A percentile compares a stretch with the other conserved stretches of the same genome.
Evolutionary conservation across 2,329 filamentous ascomycete genomes (phyloP).

Genomic region (Colletotrichum spinosum): DNA sequence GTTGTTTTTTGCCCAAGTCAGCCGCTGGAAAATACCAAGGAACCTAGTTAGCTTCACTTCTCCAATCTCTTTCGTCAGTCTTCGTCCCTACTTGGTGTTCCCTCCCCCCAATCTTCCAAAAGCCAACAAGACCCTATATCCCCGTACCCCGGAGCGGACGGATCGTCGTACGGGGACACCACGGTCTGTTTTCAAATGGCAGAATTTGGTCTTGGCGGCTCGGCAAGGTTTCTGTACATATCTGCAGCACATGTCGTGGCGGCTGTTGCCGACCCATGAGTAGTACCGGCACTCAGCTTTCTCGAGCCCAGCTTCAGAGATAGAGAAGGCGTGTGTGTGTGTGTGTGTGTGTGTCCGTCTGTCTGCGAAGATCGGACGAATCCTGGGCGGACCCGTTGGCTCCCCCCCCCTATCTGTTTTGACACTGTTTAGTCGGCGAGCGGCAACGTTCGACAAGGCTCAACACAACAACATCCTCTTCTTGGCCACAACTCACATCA

Average conservation of each 20-base stretch:
- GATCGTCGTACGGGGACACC: neutral
- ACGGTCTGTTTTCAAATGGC: conserved; percentile 18
- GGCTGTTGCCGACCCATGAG: too few species aligned
- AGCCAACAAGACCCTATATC: neutral
- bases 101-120: conserved; percentile 1
- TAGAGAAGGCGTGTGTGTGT: neutral
- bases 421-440: conserved; percentile 11
- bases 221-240: conserved; percentile 14
- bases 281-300: too few species aligned
- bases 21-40: conserved; percentile 23
- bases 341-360: conserved; percentile 15
- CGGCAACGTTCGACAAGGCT: conserved; percentile 29
- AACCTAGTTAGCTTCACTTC: conserved; percentile 35
- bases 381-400: conserved; percentile 17
- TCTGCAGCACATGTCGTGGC: neutral
- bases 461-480: conserved; percentile 17
- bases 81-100: neutral
- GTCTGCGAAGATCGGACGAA: conserved; percentile 25
- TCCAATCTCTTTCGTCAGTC: conserved; percentile 15
- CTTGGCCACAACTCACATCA: conserved; percentile 2
- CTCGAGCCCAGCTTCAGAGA: too few species aligned
- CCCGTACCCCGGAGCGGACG: conserved; percentile 6
- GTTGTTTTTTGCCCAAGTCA: neutral
- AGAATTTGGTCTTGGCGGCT: conserved; percentile 27
- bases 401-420: conserved; percentile 8